Percentiles rank a stretch among this genome's conserved stretches.
These are phyloP conservation scores for Colletotrichum paranaense DNA, from an alignment of 2,329 filamentous ascomycete genomes.

Conservation along the genomic window DNA sequence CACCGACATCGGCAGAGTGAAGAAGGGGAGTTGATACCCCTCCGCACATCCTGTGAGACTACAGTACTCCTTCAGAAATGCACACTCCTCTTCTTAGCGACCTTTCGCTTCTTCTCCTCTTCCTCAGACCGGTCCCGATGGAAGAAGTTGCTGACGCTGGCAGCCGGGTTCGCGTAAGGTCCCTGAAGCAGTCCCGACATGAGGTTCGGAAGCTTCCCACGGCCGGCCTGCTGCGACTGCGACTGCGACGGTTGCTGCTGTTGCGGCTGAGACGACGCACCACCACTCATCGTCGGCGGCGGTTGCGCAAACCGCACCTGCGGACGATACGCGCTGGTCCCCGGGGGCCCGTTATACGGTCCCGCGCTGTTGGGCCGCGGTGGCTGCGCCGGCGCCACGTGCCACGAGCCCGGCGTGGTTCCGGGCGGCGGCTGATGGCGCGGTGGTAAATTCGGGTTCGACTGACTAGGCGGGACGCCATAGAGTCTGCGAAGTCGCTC, in stretches of 20 bases:
- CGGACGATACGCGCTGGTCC: conserved; percentile 36
- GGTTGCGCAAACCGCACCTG: conserved; percentile 39
- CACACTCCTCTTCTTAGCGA: conserved; percentile 60
- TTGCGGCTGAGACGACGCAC: not conserved
- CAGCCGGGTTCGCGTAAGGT: conserved; percentile 51
- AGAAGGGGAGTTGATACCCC: not conserved
- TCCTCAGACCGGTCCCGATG: conserved; percentile 49
- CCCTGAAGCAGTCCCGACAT: conserved; percentile 45
- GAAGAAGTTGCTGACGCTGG: conserved; percentile 59
- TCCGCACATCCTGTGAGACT: not conserved
- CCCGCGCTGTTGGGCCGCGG: conserved; percentile 32
- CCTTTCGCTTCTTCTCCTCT: conserved; percentile 52
- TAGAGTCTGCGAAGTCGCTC: conserved; percentile 79
- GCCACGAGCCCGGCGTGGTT: conserved; percentile 10
- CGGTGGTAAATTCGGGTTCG: conserved; percentile 50
- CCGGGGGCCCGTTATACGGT: conserved; percentile 21
- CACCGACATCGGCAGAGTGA: not conserved
- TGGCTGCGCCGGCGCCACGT: conserved; percentile 34
- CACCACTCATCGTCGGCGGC: conserved; percentile 1
- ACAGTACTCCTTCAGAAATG: conserved; percentile 48
- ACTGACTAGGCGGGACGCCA: conserved; percentile 57
- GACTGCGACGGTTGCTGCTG: conserved; percentile 38
- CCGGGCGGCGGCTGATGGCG: conserved; percentile 21
- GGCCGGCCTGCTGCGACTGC: conserved; percentile 38
- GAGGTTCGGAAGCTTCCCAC: conserved; percentile 39